Evolutionary conservation across 768 basidiomycete genomes (phyloP), one percentile per base, ranked within the genome.

Genomic region (Hydnum rufescens): DNA sequence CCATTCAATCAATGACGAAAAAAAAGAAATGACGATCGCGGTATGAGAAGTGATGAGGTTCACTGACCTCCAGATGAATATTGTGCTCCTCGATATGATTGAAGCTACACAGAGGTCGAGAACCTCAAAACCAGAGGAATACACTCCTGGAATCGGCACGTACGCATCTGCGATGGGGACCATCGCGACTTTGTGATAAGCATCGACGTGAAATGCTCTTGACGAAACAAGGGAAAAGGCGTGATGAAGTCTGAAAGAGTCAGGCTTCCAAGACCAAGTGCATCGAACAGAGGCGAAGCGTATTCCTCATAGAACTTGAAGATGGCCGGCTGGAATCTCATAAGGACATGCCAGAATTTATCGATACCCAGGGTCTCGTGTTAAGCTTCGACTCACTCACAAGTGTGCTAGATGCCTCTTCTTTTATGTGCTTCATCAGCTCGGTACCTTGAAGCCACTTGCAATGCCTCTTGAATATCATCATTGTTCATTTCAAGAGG

Each of bases 111-210:
- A 46, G 28, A 36, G 42, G 29, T 22, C 8, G 48, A 52, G 29
- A 51, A 26, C 49, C 32, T 26, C 13, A 39, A 30, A 28, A 55
- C 57, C 36, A 58, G 57, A 47, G 62, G 61, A 51, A 64, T 61
- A 58, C 63, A 62, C 18, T 63, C 5, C 23, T 4, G 23, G 30
- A 30, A 32, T 23, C 23, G 8, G 6, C 18, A 72, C 78, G 64
- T 61, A 85, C 82, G 73, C 73, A 66, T 90, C 88, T 30, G 84
- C 84, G 57, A 88, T 73, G 3, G 88, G 86, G 19, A 87, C 82
- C 73, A 93, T 81, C 1, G 81, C 73, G 18, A 90, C 67, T 4
- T 77, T 76, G 61, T 87, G 85, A 61, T 76, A 89, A 4, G 74
- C 71, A 63, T 92, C 88, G 55, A 88, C 75, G 54, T 84, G 68